phyloP scores from a whole-genome alignment of 2,329 filamentous ascomycete genomes.

The Penicillium sp. region DNA sequence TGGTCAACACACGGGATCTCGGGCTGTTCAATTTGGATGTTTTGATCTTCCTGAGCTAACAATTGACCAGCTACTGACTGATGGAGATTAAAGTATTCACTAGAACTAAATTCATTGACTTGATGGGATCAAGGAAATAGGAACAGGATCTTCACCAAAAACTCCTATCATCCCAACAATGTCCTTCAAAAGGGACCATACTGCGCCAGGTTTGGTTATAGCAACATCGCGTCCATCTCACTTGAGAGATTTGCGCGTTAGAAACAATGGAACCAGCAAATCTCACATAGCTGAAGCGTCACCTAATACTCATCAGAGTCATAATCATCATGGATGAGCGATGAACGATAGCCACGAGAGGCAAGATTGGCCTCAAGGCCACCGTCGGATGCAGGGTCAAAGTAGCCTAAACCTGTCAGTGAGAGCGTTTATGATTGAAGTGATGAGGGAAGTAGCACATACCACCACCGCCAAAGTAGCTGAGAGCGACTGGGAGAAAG shows the following conservation, averaged over 20 bases:
- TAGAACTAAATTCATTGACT: too few relatives aligned
- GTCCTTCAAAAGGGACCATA: neutral
- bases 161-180: neutral
- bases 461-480: slow-evolving; percentile 76
- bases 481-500: slow-evolving; percentile 85
- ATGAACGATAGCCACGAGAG: slow-evolving; percentile 69
- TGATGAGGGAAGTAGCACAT: slow-evolving; percentile 26
- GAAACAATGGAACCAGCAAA: neutral
- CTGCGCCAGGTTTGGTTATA: neutral
- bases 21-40: slow-evolving; percentile 2
- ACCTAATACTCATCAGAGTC: slow-evolving; percentile 64
- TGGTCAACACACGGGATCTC: slow-evolving; percentile 10
- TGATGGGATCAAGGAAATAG: neutral
- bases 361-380: slow-evolving; percentile 87
- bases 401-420: slow-evolving; percentile 58
- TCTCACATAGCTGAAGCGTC: slow-evolving; percentile 6
- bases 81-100: too few relatives aligned
- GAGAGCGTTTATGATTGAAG: slow-evolving; percentile 1
- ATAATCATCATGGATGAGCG: slow-evolving; percentile 70
- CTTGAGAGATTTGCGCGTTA: neutral
- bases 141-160: neutral
- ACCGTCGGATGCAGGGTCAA: slow-evolving; percentile 81
- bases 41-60: neutral
- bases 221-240: neutral
- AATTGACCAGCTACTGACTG: too few relatives aligned